Percentiles rank a stretch among this genome's conserved stretches.
Conservation (phyloP, 305 asterid genomes). For the Fraxinus baroniana region DNA sequence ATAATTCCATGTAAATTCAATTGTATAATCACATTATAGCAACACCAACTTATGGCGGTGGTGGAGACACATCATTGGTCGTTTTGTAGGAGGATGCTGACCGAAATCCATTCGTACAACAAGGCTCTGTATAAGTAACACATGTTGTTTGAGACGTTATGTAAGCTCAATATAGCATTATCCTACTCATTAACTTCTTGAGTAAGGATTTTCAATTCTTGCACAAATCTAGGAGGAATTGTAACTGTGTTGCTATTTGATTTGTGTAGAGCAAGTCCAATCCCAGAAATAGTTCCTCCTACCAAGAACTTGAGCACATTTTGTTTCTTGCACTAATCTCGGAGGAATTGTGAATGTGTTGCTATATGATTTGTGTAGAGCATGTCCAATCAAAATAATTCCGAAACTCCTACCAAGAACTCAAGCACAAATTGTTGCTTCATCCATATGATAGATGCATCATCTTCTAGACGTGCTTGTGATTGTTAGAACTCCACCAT, state of each 20-base stretch:
- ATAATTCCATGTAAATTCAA: neutral
- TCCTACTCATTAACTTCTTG: neutral
- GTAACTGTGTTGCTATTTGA: too few species aligned
- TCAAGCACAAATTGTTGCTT: too few species aligned
- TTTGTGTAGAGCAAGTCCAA: too few species aligned
- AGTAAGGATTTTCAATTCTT: neutral
- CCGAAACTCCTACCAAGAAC: too few species aligned
- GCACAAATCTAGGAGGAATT: neutral
- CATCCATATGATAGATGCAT: neutral
- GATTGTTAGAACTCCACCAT: too few species aligned
- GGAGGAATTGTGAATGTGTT: too few species aligned
- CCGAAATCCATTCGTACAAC: neutral
- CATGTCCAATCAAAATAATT: too few species aligned
- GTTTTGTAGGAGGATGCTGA: neutral
- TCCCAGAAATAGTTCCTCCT: too few species aligned
- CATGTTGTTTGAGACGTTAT: neutral
- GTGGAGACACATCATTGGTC: neutral
- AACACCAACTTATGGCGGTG: neutral
- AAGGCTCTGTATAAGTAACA: neutral
- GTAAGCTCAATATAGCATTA: neutral
- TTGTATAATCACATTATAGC: neutral
- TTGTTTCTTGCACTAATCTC: too few species aligned
- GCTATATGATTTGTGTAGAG: too few species aligned
- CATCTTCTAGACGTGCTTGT: neutral
- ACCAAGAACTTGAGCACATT: too few species aligned